phyloP scores from a whole-genome alignment of 495 filamentous ascomycete species.

The Tetracladium marchalianum region DNA sequence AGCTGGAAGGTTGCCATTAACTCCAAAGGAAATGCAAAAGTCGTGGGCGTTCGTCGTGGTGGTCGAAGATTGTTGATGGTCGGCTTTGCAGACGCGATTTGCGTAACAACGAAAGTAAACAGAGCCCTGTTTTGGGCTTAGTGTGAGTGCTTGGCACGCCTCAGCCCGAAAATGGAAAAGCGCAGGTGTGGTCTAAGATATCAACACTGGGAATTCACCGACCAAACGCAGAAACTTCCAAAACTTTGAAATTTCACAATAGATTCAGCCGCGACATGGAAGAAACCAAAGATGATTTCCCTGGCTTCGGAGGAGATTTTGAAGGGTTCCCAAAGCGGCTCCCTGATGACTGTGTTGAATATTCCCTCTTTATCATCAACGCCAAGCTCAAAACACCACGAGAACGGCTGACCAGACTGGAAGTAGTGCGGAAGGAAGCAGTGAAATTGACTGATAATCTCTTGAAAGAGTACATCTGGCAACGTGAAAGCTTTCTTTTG shows the following conservation, averaged over 20 bases:
- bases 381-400: constrained; percentile 39
- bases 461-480: constrained; percentile 88
- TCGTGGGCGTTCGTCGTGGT: constrained; percentile 1
- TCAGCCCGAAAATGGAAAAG: no score
- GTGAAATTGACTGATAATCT: constrained; percentile 49
- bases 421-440: constrained; percentile 59
- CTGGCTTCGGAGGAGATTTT: constrained; percentile 39
- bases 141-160: no score
- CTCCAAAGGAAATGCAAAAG: constrained; percentile 17
- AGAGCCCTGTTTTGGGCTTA: neutral
- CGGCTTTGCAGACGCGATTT: constrained; percentile 7
- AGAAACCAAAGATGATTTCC: constrained; percentile 28
- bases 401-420: constrained; percentile 40
- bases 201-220: no score
- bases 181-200: no score
- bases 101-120: neutral
- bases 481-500: constrained; percentile 63
- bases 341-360: constrained; percentile 83
- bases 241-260: no score
- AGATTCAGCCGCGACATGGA: constrained; percentile 13
- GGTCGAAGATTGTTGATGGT: constrained; percentile 2
- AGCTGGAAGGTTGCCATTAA: constrained; percentile 12
- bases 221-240: no score
- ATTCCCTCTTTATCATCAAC: constrained; percentile 66
- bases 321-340: constrained; percentile 62